Evolutionary conservation across 257 asterid genomes (phyloP), one percentile per base, ranked within the genome.

Genomic region (Striga asiatica): DNA sequence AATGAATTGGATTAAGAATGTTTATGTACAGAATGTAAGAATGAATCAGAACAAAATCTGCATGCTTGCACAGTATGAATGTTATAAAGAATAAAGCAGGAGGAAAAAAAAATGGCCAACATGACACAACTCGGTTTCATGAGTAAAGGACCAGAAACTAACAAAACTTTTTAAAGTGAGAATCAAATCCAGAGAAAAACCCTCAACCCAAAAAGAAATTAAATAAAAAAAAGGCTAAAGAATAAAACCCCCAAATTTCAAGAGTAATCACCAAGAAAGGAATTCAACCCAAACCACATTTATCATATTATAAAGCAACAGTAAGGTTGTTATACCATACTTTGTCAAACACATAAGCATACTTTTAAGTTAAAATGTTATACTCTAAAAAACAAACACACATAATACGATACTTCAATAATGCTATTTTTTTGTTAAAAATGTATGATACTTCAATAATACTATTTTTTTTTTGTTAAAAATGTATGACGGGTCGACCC

Each of bases 31-130:
- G 43, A 37, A 14, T 41, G 6, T 42, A 42, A 42, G 2, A 10
- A 38, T 12, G 45, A 38, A 38, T 1, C 5, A 8, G 13, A 35
- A 59, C 18, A 54, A n/a, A 54, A 56, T 53, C 34, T 24, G 59
- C n/a, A 65, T 72, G 49, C 45, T 71, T 51, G 41, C 31, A 11
- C 37, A 50, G 16, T 38, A 49, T 52, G 60, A 71, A 64, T 51
- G 64, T 67, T 58, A 54, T 19, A 50, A 64, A 64, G 83, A 60
- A 72, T 80, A 85, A 78, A 78, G 78, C 69, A 50, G 28, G 8
- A 29, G 35, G 35, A 10, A 13, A 41, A 41, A 41, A 6, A 16
- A n/a, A n/a, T n/a, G n/a, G n/a, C n/a, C n/a, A n/a, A n/a, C n/a
- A n/a, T 23, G 38, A 42, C 54, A 38, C 58, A 42, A 21, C 57